A percentile compares a stretch with the other conserved stretches of the same genome.
phyloP scores from a whole-genome alignment of 2,329 filamentous ascomycete genomes.

The Pseudophaeomoniella oleicola region DNA sequence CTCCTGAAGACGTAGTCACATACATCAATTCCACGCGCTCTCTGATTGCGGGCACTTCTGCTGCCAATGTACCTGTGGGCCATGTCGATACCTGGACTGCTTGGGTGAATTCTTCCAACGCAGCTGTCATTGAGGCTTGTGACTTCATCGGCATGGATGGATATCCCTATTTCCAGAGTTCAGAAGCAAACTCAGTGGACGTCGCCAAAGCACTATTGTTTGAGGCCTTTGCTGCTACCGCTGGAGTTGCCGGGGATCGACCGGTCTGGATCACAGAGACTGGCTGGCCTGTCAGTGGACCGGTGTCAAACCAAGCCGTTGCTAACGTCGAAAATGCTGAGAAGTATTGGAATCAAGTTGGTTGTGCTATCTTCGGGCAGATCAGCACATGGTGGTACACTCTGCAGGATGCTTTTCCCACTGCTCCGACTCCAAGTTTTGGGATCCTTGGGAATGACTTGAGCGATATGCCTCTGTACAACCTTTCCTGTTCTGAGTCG shows the following conservation, averaged over 20 bases:
- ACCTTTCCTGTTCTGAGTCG: slow-evolving; percentile 19
- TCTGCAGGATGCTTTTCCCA: slow-evolving; percentile 18
- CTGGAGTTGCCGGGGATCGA: slow-evolving; percentile 34
- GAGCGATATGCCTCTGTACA: slow-evolving; percentile 20
- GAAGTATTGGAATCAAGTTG: slow-evolving; percentile 48
- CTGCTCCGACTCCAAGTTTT: slow-evolving; percentile 21
- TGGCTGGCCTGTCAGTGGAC: slow-evolving; percentile 47
- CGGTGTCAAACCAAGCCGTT: slow-evolving; percentile 38
- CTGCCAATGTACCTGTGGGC: slow-evolving; percentile 27
- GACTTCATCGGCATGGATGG: slow-evolving; percentile 54
- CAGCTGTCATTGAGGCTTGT: slow-evolving; percentile 43
- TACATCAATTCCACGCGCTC: slow-evolving; percentile 58
- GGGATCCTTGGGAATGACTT: slow-evolving; percentile 19
- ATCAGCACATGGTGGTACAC: slow-evolving; percentile 29
- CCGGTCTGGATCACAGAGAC: slow-evolving; percentile 51
- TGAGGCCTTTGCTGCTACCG: slow-evolving; percentile 18
- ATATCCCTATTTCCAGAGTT: slow-evolving; percentile 29
- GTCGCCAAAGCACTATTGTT: slow-evolving; percentile 41
- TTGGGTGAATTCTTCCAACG: slow-evolving; percentile 46
- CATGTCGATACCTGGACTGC: slow-evolving; percentile 56
- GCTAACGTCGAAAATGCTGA: slow-evolving; percentile 44
- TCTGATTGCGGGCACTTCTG: slow-evolving; percentile 45
- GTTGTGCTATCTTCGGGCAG: slow-evolving; percentile 43
- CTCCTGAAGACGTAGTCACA: slow-evolving; percentile 45
- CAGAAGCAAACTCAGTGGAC: slow-evolving; percentile 32